Base-by-base conservation (phyloP, 1,139 yeast genomes). In the Blastobotrys serpentis region DNA sequence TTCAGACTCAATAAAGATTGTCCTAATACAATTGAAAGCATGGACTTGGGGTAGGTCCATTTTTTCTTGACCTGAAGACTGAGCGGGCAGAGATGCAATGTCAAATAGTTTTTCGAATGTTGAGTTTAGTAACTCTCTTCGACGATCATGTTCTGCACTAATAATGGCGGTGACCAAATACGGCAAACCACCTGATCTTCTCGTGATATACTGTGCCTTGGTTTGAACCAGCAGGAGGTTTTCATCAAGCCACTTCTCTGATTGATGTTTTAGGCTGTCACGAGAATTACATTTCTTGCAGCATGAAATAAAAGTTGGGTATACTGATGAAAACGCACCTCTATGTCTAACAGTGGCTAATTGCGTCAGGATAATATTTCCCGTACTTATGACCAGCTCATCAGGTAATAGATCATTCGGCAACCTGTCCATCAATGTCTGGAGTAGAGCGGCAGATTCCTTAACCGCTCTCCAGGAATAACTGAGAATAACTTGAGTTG, bases 101-200 rank as follows among this genome's bases (percentile, higher is more conserved):
- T 62, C 63, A 25, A 80, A 54, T 16, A 90, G 68, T 36, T 69
- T 63, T 0, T 70, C 67, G 56, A 87, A 78, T 0, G 94, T 78
- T 4, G 63, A 52, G 1, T 67, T 63, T 36, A 85, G 61, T 32
- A 78, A 60, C 1, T 71, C 68, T 36, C 66, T 59, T 1, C 57
- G 56, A 13, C 61, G 60, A 7, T 64, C 60, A 6, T 69, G 70
- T 36, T 78, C 79, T 0, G 90, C 81, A 1, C 81, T 73, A 16
- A 89, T 69, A 14, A 87, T 76, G 0, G 87, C 94, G 1, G 92
- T 79, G 13, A 90, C 73, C 44, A 90, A 70, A 57, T 72, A 84
- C 1, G 98, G 98, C 18, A 92, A 66, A 0, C 98, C 97, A 1
- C 96, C 98, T 1, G 98, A 89, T 57, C 98, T 72, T 64, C 98